A percentile compares a stretch with the other conserved stretches of the same genome.
phyloP scores from a whole-genome alignment of 2,329 filamentous ascomycete genomes.

The Colletotrichum sp. region DNA sequence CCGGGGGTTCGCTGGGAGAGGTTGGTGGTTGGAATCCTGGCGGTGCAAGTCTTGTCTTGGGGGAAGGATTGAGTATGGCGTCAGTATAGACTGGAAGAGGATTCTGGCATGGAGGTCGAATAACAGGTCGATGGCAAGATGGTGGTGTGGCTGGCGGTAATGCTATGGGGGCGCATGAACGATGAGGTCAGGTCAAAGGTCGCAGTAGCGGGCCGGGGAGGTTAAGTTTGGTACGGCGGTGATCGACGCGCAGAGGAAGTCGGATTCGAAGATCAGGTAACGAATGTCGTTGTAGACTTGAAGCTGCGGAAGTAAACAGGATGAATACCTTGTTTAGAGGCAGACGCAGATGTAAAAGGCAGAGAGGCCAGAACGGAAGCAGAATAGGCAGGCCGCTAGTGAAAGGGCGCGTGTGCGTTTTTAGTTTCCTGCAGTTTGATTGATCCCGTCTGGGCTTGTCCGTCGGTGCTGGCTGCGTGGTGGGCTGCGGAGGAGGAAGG shows the following conservation, averaged over 20 bases:
- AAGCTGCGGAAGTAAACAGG: background rate
- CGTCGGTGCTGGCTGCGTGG: background rate
- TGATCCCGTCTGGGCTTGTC: background rate
- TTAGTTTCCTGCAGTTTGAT: constrained; percentile 4
- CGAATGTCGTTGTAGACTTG: constrained; percentile 11
- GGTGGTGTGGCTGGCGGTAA: constrained; percentile 17
- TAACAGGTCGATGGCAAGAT: constrained; percentile 1
- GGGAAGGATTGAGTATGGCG: constrained; percentile 23
- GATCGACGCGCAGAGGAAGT: background rate
- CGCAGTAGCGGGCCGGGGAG: background rate
- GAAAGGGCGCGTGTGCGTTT: constrained; percentile 4
- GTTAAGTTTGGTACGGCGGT: background rate
- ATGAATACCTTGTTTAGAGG: constrained; percentile 2
- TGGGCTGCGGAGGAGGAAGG: constrained; percentile 7
- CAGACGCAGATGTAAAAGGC: background rate
- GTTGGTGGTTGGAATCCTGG: constrained; percentile 18
- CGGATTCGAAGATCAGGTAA: background rate
- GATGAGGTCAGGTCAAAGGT: constrained; percentile 25
- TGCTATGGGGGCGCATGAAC: constrained; percentile 14
- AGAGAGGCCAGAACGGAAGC: background rate
- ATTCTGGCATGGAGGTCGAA: constrained; percentile 7
- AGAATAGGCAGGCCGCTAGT: constrained; percentile 3
- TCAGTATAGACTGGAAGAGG: constrained; percentile 19
- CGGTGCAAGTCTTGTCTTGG: constrained; percentile 21
- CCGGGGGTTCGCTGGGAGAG: constrained; percentile 4